Base-by-base conservation (phyloP, 495 filamentous ascomycete genomes). In the Xylaria telfairii region DNA sequence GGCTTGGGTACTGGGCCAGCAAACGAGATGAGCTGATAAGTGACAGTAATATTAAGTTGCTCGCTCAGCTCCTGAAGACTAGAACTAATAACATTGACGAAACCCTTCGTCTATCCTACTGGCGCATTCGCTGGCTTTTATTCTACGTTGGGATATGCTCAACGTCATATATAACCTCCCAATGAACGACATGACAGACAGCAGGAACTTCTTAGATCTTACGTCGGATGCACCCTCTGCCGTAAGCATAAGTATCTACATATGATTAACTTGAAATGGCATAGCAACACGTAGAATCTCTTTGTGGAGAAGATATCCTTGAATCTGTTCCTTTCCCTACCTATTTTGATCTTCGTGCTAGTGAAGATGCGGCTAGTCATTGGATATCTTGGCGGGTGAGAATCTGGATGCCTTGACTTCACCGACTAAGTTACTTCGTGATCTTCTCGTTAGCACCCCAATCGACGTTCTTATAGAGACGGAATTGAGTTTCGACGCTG, bases 331-430 rank as follows among this genome's bases (percentile, higher is more conserved):
- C 53, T 56, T 28, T 56, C 46, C 46, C 7, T 49, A 21, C 46
- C 46, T 5, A 21, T 4, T 21, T 15, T 28, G 15, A 32, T 32
- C 53, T 7, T 1, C 15, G 17, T 56, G 53, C 53, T 57, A 34
- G 30, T 57, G 53, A 57, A 57, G 53, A 57, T 57, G n/a, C 30
- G 53, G 53, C 28, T 57, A 30, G 53, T 32, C 53, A 56, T 17
- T 19, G 17, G 19, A 9, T 28, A 30, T 15, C 53, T 56, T 51
- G 47, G 47, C 47, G n/a, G 47, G 53, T 56, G 26, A 32, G 53
- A 56, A 4, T 56, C 4, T 30, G n/a, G 26, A 32, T 32, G 10
- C 15, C 12, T n/a, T 57, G 47, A 51, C 9, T 34, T 17, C 28
- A 24, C 24, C 26, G 24, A 54, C 15, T 3, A 24, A 21, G 21